Conservation (phyloP, 257 asterid genomes). For the Ajuga chamaepitys region DNA sequence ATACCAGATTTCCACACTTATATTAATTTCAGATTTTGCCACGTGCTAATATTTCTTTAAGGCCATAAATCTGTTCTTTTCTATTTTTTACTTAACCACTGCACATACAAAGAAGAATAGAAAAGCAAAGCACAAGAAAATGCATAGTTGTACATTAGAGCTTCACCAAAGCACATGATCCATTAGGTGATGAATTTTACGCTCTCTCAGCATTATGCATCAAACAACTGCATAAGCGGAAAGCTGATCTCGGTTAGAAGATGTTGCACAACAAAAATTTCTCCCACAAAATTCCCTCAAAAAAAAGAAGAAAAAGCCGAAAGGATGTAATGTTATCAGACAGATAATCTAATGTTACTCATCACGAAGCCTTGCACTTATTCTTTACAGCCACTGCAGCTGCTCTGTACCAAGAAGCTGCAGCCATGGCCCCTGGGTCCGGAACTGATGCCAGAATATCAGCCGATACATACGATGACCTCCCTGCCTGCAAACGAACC, state of each 20-base stretch:
- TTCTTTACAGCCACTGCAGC: slow-evolving; percentile 66
- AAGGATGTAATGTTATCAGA: slow-evolving; percentile 11
- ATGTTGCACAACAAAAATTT: slow-evolving; percentile 9
- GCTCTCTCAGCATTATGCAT: slow-evolving; percentile 53
- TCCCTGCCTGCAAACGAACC: slow-evolving; percentile 70
- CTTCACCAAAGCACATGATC: neutral
- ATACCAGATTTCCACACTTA: no score
- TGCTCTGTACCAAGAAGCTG: slow-evolving; percentile 85
- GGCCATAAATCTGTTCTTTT: no score
- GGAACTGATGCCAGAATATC: slow-evolving; percentile 78
- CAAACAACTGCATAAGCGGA: slow-evolving; percentile 44
- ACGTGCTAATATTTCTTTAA: no score
- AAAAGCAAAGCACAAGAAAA: neutral
- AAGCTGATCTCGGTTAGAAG: slow-evolving; percentile 21
- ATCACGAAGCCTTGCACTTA: slow-evolving; percentile 23
- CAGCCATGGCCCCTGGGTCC: slow-evolving; percentile 98
- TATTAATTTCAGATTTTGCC: no score
- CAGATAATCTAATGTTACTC: neutral
- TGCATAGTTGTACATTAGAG: neutral
- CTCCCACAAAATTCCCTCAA: slow-evolving; percentile 27
- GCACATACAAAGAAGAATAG: neutral
- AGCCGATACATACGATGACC: slow-evolving; percentile 72
- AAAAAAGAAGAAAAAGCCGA: slow-evolving; percentile 27
- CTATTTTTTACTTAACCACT: no score
- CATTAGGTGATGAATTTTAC: slow-evolving; percentile 7